Evolutionary conservation across 2,329 filamentous ascomycete genomes (phyloP).

Genomic region (Aplosporella prunicola): DNA sequence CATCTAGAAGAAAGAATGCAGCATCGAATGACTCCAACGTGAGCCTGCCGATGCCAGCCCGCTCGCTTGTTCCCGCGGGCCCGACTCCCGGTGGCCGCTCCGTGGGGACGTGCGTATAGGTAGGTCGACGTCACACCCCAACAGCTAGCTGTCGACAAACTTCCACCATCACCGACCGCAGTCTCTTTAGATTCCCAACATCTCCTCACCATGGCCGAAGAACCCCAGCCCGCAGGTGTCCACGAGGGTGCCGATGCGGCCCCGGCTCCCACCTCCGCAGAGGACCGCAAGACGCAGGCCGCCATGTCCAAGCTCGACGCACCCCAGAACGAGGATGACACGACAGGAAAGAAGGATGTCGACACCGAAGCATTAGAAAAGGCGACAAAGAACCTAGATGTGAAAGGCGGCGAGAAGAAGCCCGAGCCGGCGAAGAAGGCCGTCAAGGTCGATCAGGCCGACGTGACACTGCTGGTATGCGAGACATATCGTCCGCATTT

Average conservation of each 20-base stretch:
- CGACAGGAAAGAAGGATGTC: conserved; percentile 46
- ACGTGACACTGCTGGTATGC: conserved; percentile 60
- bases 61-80: background rate
- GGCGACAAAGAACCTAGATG: conserved; percentile 56
- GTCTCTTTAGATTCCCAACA: no score
- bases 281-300: conserved; percentile 67
- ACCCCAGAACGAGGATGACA: conserved; percentile 39
- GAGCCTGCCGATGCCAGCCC: conserved; percentile 3
- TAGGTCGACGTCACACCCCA: no score
- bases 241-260: conserved; percentile 50
- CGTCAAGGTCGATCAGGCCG: conserved; percentile 64
- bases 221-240: conserved; percentile 48
- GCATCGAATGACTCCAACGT: no score
- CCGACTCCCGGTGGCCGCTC: no score
- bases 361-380: conserved; percentile 62
- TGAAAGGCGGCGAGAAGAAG: conserved; percentile 43
- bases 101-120: no score
- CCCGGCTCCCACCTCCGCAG: conserved; percentile 41
- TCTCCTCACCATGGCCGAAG: conserved; percentile 48
- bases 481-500: background rate
- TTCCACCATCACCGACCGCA: no score
- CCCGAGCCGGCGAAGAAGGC: conserved; percentile 30
- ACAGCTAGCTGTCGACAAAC: no score
- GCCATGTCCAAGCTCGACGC: conserved; percentile 62
- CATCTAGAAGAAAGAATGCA: no score